A percentile compares a stretch with the other conserved stretches of the same genome.
Conservation (phyloP, 1,139 yeast species). For the Protomyces pachydermus region DNA sequence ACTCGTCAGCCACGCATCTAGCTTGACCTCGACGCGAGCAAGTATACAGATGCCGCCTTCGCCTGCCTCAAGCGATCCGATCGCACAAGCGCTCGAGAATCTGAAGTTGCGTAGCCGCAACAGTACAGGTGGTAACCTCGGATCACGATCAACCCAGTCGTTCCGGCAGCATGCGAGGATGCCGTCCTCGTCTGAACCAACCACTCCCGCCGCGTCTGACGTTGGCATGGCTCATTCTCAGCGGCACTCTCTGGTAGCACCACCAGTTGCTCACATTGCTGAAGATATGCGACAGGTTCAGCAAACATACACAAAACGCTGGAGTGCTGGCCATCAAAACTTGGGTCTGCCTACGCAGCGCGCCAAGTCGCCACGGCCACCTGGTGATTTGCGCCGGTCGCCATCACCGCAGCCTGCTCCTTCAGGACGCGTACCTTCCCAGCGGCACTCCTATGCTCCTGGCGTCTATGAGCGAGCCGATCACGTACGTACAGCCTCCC, state of each 20-base stretch:
- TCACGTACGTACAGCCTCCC: background rate
- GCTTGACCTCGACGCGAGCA: conserved; percentile 40
- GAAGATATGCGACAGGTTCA: conserved; percentile 39
- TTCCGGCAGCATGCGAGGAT: background rate
- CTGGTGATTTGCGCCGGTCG: conserved; percentile 21
- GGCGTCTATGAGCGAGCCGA: background rate
- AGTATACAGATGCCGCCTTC: conserved; percentile 6
- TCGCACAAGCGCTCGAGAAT: conserved; percentile 59
- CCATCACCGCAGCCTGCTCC: conserved; percentile 15
- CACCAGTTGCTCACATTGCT: conserved; percentile 39
- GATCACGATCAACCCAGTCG: background rate
- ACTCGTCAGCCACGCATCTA: conserved; percentile 36
- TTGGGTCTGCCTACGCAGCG: background rate
- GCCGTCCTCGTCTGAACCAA: conserved; percentile 17
- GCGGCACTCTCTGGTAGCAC: conserved; percentile 24
- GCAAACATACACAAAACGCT: conserved; percentile 33
- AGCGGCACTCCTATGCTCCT: background rate
- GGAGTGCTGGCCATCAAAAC: background rate
- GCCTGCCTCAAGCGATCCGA: conserved; percentile 42
- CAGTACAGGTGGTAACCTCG: background rate
- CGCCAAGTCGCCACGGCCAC: background rate
- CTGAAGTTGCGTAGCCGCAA: conserved; percentile 41
- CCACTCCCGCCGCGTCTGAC: conserved; percentile 7
- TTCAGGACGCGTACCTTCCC: background rate
- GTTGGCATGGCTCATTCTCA: background rate